Conservation (phyloP, 176 grass and related monocot species). For the Triticum aestivum region DNA sequence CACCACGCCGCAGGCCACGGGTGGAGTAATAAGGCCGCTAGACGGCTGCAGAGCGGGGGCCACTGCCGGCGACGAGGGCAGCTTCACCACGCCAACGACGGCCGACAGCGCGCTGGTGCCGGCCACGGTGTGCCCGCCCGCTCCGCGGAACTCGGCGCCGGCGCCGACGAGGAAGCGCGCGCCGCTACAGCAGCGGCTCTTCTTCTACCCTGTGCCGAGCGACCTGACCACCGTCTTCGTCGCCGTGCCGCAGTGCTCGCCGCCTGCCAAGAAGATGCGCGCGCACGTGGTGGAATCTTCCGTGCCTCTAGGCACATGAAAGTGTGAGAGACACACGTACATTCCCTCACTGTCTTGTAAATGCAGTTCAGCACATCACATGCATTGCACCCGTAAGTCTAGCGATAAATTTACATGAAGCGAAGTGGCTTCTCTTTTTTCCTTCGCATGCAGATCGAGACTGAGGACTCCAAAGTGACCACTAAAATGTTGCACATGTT, state of each 20-base stretch:
- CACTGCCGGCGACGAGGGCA: neutral
- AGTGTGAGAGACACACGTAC: no score
- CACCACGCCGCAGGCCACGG: constrained; percentile 37
- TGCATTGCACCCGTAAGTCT: no score
- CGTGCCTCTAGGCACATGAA: neutral
- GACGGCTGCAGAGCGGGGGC: neutral
- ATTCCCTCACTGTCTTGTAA: no score
- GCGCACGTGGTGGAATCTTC: constrained; percentile 26
- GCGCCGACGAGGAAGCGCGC: constrained; percentile 46
- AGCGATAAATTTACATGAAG: no score
- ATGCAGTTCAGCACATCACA: no score
- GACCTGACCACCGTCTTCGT: constrained; percentile 65
- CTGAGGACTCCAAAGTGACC: no score
- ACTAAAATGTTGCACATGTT: no score
- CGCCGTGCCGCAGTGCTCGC: neutral
- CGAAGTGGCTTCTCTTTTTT: no score
- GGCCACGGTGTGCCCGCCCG: constrained; percentile 51
- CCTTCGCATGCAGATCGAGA: no score
- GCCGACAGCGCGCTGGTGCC: constrained; percentile 27
- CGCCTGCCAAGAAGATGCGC: constrained; percentile 55
- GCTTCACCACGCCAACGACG: constrained; percentile 30
- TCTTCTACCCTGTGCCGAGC: constrained; percentile 51
- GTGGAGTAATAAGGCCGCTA: neutral
- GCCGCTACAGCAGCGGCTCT: constrained; percentile 36
- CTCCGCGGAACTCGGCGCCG: constrained; percentile 51